phyloP scores from a whole-genome alignment of 345 rosid genomes.

The Cardamine chenopodiifolia region DNA sequence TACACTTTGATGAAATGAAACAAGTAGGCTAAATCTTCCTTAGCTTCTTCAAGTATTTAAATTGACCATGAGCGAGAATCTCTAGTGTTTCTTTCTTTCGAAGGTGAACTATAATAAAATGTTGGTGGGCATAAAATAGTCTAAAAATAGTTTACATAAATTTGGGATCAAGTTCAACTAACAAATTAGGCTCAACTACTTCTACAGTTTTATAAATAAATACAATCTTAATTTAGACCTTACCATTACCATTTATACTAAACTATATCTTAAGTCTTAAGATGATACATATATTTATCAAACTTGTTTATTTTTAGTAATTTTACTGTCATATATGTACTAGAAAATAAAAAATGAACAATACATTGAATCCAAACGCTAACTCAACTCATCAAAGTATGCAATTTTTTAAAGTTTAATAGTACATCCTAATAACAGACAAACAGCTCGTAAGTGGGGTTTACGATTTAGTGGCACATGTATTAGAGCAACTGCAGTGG shows the following conservation, averaged over 20 bases:
- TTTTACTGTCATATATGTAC: too few relatives aligned
- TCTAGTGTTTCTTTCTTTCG: not conserved
- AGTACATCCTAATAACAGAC: too few relatives aligned
- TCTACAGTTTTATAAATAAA: not conserved
- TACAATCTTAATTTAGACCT: not conserved
- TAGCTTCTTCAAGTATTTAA: conserved; percentile 24
- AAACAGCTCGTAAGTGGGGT: too few relatives aligned
- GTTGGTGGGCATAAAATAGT: not conserved
- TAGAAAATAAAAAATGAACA: not conserved
- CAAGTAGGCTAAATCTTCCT: conserved; percentile 9
- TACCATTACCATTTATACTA: not conserved
- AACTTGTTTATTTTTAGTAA: not conserved
- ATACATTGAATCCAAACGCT: too few relatives aligned
- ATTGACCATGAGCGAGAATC: not conserved
- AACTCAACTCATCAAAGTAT: too few relatives aligned
- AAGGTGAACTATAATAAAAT: not conserved
- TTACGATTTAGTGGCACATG: too few relatives aligned
- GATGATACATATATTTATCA: too few relatives aligned
- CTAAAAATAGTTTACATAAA: not conserved
- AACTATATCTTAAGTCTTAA: not conserved
- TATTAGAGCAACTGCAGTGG: too few relatives aligned
- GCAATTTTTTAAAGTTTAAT: too few relatives aligned
- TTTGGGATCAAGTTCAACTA: not conserved
- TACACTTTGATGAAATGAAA: conserved; percentile 27
- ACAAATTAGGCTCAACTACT: not conserved